phyloP scores from a whole-genome alignment of 202 grass and related monocot genomes.

The Hordeum pubiflorum region DNA sequence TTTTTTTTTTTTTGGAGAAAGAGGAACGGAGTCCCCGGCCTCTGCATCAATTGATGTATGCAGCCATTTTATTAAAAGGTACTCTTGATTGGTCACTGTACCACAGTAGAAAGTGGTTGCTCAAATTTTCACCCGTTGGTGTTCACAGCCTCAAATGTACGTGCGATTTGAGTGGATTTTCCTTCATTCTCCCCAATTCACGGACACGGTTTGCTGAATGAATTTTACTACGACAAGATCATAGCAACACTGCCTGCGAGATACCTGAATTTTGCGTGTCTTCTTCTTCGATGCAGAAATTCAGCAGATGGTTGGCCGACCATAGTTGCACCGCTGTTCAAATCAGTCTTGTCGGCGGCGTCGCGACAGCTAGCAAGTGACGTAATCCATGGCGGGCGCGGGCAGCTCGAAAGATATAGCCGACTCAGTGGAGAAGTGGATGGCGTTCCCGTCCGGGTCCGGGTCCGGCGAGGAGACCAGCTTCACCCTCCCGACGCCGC shows the following conservation, averaged over 20 bases:
- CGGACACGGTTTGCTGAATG: background rate
- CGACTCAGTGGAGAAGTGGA: slow-evolving; percentile 60
- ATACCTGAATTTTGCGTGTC: background rate
- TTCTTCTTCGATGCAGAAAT: background rate
- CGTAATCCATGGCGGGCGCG: slow-evolving; percentile 12
- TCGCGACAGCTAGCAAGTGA: background rate
- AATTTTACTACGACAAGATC: background rate
- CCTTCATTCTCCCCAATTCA: background rate
- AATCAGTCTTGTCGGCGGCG: background rate
- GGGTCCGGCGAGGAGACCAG: background rate
- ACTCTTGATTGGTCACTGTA: background rate
- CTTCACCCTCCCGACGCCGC: slow-evolving; percentile 12
- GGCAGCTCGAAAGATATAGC: slow-evolving; percentile 7
- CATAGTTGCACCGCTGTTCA: slow-evolving; percentile 17
- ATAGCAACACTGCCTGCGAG: background rate
- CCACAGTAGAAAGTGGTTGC: background rate
- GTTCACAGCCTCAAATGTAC: background rate
- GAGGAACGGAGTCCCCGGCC: no score
- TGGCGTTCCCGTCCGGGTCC: slow-evolving; percentile 51
- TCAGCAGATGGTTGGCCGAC: background rate
- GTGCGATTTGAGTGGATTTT: background rate
- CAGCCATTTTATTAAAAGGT: no score
- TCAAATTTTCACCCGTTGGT: background rate
- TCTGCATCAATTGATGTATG: no score
- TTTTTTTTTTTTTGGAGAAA: background rate